These are phyloP conservation scores for Erucastrum elatum DNA, from an alignment of 345 rosid species.

Conservation along the genomic window DNA sequence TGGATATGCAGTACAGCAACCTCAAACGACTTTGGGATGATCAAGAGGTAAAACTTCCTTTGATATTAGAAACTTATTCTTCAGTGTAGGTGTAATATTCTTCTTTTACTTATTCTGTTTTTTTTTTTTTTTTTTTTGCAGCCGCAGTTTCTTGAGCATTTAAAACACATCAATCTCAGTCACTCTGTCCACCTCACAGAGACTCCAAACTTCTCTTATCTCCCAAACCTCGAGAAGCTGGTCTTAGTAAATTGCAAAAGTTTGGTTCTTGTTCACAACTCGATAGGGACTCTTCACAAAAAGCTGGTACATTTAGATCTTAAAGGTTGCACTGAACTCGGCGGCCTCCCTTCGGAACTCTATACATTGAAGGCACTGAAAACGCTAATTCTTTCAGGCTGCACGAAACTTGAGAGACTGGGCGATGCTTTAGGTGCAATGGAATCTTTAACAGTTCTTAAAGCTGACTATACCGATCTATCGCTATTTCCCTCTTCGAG, in stretches of 20 bases:
- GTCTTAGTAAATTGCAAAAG: no score
- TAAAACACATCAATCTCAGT: slow-evolving; percentile 25
- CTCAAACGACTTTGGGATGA: slow-evolving; percentile 1
- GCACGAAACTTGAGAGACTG: slow-evolving; percentile 10
- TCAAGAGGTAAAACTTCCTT: neutral
- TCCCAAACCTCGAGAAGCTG: no score
- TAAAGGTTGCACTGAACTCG: neutral
- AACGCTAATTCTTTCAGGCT: slow-evolving; percentile 27
- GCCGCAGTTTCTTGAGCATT: neutral
- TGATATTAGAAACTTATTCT: neutral
- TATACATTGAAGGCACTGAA: neutral
- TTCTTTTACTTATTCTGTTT: neutral
- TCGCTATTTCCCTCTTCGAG: neutral
- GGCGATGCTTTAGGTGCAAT: slow-evolving; percentile 6
- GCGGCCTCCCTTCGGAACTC: neutral
- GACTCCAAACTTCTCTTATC: no score
- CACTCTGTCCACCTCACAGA: no score
- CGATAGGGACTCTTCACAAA: slow-evolving; percentile 1
- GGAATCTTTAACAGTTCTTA: neutral
- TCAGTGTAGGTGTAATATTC: neutral
- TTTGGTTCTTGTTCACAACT: neutral
- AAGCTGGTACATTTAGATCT: slow-evolving; percentile 7
- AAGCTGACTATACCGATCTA: neutral
- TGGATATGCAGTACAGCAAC: slow-evolving; percentile 24
- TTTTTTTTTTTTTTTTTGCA: neutral